phyloP scores from a whole-genome alignment of 1,284 basidiomycete genomes.

The Stereum hirsutum region DNA sequence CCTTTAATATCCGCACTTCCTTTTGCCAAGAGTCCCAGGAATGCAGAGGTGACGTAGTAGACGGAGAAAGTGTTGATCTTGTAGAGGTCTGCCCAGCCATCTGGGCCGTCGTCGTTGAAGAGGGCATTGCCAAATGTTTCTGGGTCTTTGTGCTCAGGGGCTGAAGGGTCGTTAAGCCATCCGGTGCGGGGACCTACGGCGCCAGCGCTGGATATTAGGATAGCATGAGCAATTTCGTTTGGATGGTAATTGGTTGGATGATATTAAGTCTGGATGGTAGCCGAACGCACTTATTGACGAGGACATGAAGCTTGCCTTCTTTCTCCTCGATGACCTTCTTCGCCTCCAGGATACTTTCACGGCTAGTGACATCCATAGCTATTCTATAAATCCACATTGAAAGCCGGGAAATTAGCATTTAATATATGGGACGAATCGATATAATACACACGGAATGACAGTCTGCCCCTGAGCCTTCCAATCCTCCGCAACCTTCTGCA shows the following conservation, averaged over 20 bases:
- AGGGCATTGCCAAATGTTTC: constrained; percentile 55
- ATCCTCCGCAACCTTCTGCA: constrained; percentile 41
- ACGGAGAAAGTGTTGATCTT: constrained; percentile 60
- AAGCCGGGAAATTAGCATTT: too few species aligned
- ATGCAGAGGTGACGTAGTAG: constrained; percentile 68
- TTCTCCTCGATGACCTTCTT: constrained; percentile 43
- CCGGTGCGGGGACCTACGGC: constrained; percentile 52
- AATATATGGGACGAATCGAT: background rate
- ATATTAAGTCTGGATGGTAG: background rate
- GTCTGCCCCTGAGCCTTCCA: constrained; percentile 35
- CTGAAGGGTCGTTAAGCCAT: constrained; percentile 46
- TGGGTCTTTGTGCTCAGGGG: constrained; percentile 50
- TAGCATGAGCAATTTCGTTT: constrained; percentile 1
- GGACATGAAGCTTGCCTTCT: constrained; percentile 67
- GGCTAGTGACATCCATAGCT: constrained; percentile 62
- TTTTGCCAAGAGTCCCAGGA: constrained; percentile 64
- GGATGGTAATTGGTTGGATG: background rate
- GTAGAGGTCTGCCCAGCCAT: constrained; percentile 53
- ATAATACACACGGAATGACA: constrained; percentile 46
- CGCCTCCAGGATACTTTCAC: constrained; percentile 51
- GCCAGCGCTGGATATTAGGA: constrained; percentile 45
- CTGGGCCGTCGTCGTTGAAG: constrained; percentile 57
- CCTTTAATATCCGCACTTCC: constrained; percentile 50
- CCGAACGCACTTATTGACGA: constrained; percentile 68
- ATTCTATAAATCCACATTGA: constrained; percentile 33